A percentile compares a stretch with the other conserved stretches of the same genome.
These are phyloP conservation scores for Allium cepa DNA, from an alignment of 106 monocot species.

Conservation along the genomic window DNA sequence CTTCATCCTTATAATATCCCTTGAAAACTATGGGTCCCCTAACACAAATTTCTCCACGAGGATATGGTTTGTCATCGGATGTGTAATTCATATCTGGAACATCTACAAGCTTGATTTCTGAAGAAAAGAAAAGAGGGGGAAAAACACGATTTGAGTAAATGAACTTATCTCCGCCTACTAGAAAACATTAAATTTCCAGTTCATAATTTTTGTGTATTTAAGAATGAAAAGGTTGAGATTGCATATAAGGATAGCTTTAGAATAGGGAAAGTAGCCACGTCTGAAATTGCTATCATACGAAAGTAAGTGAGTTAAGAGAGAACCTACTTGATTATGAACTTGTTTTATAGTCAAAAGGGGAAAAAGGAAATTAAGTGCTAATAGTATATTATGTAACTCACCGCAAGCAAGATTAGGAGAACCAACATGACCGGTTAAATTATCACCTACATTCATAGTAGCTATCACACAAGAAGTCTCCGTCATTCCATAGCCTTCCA, in stretches of 20 bases:
- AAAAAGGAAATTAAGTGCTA: too few species aligned
- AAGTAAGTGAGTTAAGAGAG: too few species aligned
- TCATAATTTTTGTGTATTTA: too few species aligned
- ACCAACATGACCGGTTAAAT: constrained; percentile 83
- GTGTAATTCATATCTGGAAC: constrained; percentile 99
- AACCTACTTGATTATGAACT: too few species aligned
- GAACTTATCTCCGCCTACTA: too few species aligned
- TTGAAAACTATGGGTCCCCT: constrained; percentile 38
- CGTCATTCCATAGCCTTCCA: constrained; percentile 99
- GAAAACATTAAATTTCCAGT: too few species aligned
- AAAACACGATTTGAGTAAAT: background rate
- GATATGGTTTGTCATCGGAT: constrained; percentile 79
- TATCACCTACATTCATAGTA: constrained; percentile 68
- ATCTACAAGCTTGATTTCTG: constrained; percentile 99
- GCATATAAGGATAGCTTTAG: too few species aligned
- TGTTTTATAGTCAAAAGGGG: too few species aligned
- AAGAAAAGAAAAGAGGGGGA: background rate
- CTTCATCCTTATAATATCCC: constrained; percentile 39
- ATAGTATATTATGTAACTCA: constrained; percentile 15
- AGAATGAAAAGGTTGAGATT: too few species aligned
- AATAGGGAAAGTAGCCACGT: too few species aligned
- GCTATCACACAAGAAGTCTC: constrained; percentile 86
- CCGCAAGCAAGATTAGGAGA: constrained; percentile 87
- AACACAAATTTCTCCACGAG: constrained; percentile 98
- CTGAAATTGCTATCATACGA: too few species aligned